Conservation (phyloP, 169 alveolate genomes). For the Amoebophrya sp. region DNA sequence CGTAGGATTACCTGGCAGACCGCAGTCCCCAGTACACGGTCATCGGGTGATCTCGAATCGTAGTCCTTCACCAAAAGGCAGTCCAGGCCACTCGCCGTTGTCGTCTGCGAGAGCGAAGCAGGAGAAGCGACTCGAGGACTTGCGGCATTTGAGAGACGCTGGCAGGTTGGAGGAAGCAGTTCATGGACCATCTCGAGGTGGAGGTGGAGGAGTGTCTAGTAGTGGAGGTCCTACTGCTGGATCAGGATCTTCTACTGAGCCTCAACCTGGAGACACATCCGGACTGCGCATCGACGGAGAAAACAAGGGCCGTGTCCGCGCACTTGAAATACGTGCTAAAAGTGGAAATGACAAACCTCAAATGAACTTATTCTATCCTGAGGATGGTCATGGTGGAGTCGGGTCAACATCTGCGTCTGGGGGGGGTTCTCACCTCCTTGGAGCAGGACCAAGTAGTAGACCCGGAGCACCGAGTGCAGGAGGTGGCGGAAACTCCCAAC, state of each 20-base stretch:
- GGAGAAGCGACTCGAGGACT: neutral
- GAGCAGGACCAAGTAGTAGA: no score
- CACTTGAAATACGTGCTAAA: neutral
- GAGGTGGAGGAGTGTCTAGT: no score
- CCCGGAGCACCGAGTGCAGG: neutral
- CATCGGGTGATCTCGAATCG: neutral
- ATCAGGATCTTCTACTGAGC: no score
- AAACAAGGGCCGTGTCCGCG: neutral
- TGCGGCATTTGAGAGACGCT: neutral
- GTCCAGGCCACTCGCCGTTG: constrained; percentile 6
- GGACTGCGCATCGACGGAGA: no score
- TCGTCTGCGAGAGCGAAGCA: neutral
- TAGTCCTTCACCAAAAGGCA: neutral
- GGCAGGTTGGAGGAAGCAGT: neutral
- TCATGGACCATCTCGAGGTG: no score
- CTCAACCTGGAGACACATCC: no score
- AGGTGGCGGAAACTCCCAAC: neutral
- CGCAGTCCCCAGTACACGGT: constrained; percentile 1
- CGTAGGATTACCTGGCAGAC: no score
- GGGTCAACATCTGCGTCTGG: no score
- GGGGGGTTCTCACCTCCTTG: no score
- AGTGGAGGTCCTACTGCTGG: no score
- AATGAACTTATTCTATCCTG: neutral
- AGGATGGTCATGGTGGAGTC: neutral
- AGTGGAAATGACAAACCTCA: neutral